Conservation (phyloP, 2,329 filamentous ascomycete species). For the Fusarium virguliforme region DNA sequence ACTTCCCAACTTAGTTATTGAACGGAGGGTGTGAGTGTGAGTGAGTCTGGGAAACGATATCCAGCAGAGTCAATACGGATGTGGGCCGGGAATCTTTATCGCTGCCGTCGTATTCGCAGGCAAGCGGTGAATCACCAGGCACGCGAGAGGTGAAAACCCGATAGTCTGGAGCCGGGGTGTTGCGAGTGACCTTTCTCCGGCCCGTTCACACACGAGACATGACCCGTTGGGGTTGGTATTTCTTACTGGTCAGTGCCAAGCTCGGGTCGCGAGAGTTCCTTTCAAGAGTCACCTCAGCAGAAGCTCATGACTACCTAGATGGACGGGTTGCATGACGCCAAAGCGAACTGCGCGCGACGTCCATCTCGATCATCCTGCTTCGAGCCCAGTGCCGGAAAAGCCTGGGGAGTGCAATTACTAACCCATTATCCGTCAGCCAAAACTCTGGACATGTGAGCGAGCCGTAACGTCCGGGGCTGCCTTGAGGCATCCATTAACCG, state of each 20-base stretch:
- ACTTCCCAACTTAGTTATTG: slow-evolving; percentile 21
- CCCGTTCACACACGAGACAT: slow-evolving; percentile 15
- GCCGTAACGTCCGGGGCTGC: slow-evolving; percentile 1
- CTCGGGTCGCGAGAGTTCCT: slow-evolving; percentile 5
- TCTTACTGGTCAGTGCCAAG: slow-evolving; percentile 7
- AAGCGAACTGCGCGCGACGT: slow-evolving; percentile 8
- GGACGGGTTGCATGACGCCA: slow-evolving; percentile 5
- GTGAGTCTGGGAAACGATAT: slow-evolving; percentile 3
- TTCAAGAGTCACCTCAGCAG: slow-evolving; percentile 14
- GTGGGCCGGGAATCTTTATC: slow-evolving; percentile 10
- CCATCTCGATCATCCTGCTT: slow-evolving; percentile 17
- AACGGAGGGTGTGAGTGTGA: slow-evolving; percentile 10
- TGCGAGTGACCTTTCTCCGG: slow-evolving; percentile 3
- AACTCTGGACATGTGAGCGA: slow-evolving; percentile 17
- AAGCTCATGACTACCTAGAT: slow-evolving; percentile 15
- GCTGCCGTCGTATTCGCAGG: slow-evolving; percentile 15
- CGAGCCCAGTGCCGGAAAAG: neutral
- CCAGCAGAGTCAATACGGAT: neutral
- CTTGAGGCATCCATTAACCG: slow-evolving; percentile 7
- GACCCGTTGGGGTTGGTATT: neutral
- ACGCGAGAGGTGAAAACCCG: slow-evolving; percentile 15
- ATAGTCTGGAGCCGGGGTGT: slow-evolving; percentile 23
- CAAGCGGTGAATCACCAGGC: slow-evolving; percentile 19
- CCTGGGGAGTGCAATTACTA: neutral
- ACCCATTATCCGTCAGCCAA: slow-evolving; percentile 8